phyloP scores from a whole-genome alignment of 1,284 basidiomycete genomes.

The Melampsora americana region DNA sequence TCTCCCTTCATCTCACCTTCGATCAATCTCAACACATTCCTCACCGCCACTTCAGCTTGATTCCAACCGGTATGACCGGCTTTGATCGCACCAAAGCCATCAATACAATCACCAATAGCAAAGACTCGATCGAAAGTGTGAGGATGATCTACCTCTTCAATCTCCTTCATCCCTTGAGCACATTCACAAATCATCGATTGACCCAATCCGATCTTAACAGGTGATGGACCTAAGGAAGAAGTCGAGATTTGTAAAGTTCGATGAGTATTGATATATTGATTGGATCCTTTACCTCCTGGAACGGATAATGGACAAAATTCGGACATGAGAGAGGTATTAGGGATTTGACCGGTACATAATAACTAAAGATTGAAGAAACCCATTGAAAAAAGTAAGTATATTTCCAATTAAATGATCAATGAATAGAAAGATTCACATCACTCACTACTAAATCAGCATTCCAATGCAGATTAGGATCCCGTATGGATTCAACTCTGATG shows the following conservation, averaged over 20 bases:
- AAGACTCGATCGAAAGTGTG: conserved; percentile 15
- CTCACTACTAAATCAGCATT: conserved; percentile 40
- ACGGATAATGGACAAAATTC: conserved; percentile 42
- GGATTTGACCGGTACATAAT: conserved; percentile 31
- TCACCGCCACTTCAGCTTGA: conserved; percentile 37
- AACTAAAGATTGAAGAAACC: not conserved
- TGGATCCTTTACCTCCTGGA: conserved; percentile 9
- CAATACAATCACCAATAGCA: conserved; percentile 40
- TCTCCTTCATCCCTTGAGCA: not conserved
- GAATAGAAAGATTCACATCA: not conserved
- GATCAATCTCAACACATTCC: conserved; percentile 27
- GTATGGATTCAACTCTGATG: conserved; percentile 14
- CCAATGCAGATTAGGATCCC: conserved; percentile 5
- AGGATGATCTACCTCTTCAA: not conserved
- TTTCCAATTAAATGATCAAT: not conserved
- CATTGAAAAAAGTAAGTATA: not conserved
- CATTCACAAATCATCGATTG: conserved; percentile 15
- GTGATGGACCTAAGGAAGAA: conserved; percentile 25
- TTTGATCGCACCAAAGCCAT: conserved; percentile 37
- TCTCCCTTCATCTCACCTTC: not conserved
- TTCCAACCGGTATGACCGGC: conserved; percentile 44
- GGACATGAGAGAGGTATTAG: conserved; percentile 34
- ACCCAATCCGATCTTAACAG: conserved; percentile 19
- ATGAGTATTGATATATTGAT: conserved; percentile 25
- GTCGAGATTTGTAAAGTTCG: conserved; percentile 31